Base-by-base conservation (phyloP, 352 stramenopile species). In the Pythium periplocum region DNA sequence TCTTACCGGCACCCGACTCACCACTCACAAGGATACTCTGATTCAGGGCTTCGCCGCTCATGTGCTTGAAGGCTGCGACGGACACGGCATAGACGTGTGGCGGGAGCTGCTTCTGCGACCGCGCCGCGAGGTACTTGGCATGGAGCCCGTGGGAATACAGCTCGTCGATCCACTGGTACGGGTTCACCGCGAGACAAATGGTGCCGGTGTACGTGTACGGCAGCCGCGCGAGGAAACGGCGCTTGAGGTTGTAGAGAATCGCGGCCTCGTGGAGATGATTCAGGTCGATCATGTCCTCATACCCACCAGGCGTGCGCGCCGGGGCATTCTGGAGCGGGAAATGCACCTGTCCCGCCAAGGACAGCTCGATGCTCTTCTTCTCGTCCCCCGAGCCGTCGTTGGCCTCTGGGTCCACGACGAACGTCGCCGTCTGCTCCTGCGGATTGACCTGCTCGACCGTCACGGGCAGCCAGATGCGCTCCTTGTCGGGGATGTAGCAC, bases 161-260 rank as follows among this genome's bases (percentile, higher is more conserved):
- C 42, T 89, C 75, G 9, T 83, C 69, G 11, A 95, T 67, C 84
- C 87, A 95, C 48, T 91, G 86, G 62, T 98, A 98, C 46, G 95
- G 96, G 71, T 99, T 99, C 39, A 98, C 77, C 0, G 96, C 95
- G n/a, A 99, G 77, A 55, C 97, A 90, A 63, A 98, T 98, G 51
- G 98, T 90, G 10, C 94, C 94, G 2, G 96, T 97, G 58, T 95
- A 96, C 11, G 95, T 98, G 71, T 99, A 99, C 6, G 95, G 95
- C 64, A 85, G 73, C 12, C 75, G 69, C 11, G 66, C 60, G 45
- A 77, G 78, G 61, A 95, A 96, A 34, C 88, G 74, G 40, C 75
- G 78, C 54, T 80, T 81, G 51, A 97, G 61, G 70, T 96, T 96
- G 55, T 92, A 86, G 5, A 97, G 73, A 56, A 97, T 93, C 38